phyloP scores from a whole-genome alignment of 129 eudicot genomes.

The Daucus carota region DH1_v3.0 NC_030381.2:41470001-41470500 shows the following conservation, averaged over 20 bases:
- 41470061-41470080: constrained; percentile 12
- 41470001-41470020: constrained; percentile 57
- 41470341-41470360: not conserved
- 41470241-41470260: constrained; percentile 9
- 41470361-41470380: not conserved
- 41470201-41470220: not conserved
- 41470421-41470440: constrained; percentile 10
- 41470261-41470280: constrained; percentile 3
- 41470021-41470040: constrained; percentile 32
- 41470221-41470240: not conserved
- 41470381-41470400: not conserved
- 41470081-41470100: constrained; percentile 54
- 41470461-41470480: not conserved
- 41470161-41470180: constrained; percentile 18
- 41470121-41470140: constrained; percentile 35
- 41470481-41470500: not conserved
- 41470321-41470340: not conserved
- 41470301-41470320: not conserved
- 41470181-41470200: constrained; percentile 17
- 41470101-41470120: constrained; percentile 58
- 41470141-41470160: constrained; percentile 17
- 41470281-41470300: constrained; percentile 3
- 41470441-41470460: constrained; percentile 3
- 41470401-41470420: constrained; percentile 11
- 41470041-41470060: constrained; percentile 20